These are phyloP conservation scores for Kandelia obovata DNA, from an alignment of 345 rosid species.

Conservation along the genomic window DNA sequence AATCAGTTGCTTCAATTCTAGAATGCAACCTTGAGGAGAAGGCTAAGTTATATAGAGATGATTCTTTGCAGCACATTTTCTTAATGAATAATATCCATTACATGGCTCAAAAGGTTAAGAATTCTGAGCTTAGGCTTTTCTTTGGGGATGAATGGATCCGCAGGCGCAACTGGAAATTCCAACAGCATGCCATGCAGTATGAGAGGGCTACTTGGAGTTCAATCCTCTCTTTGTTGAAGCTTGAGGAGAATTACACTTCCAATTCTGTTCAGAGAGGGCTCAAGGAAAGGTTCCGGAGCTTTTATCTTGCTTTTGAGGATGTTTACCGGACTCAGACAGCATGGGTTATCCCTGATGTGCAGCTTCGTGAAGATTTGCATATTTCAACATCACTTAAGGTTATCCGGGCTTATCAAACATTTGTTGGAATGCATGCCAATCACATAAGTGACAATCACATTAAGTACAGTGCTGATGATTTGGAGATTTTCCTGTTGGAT, in stretches of 20 bases:
- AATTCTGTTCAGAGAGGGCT: constrained; percentile 43
- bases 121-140: constrained; percentile 55
- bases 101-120: constrained; percentile 76
- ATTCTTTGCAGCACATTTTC: constrained; percentile 69
- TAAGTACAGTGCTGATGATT: constrained; percentile 70
- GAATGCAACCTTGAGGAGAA: constrained; percentile 63
- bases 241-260: constrained; percentile 47
- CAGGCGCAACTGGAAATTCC: constrained; percentile 72
- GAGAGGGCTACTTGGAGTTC: constrained; percentile 76
- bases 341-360: constrained; percentile 60
- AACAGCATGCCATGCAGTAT: constrained; percentile 63
- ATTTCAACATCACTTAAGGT: constrained; percentile 67
- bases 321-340: constrained; percentile 73
- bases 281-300: constrained; percentile 62
- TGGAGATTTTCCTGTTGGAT: constrained; percentile 61
- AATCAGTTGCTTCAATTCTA: constrained; percentile 52
- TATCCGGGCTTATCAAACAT: constrained; percentile 72
- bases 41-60: constrained; percentile 60
- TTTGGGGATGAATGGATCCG: constrained; percentile 79
- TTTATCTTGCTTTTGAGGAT: constrained; percentile 67
- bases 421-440: constrained; percentile 53
- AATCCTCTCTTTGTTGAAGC: constrained; percentile 57
- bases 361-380: constrained; percentile 69
- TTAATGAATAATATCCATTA: constrained; percentile 84
- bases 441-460: constrained; percentile 54